phyloP scores from a whole-genome alignment of 169 alveolate genomes.

The Perkinsus marinus region DNA sequence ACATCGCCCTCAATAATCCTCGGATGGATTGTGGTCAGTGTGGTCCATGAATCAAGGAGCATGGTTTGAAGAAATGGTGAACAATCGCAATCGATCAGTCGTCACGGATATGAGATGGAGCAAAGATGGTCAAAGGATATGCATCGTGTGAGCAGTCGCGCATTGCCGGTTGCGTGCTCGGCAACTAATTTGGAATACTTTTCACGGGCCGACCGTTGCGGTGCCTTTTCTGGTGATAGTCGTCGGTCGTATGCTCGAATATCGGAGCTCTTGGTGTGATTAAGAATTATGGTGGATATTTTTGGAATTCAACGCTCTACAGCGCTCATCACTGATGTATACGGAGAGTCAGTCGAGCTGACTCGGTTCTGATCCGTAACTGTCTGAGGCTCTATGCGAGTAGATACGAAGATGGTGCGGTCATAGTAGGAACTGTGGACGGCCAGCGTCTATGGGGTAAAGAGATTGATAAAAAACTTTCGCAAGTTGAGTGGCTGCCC shows the following conservation, averaged over 20 bases:
- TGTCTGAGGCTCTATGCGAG: too few relatives aligned
- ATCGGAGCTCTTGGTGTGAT: too few relatives aligned
- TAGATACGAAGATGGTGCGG: conserved; percentile 74
- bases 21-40: background rate
- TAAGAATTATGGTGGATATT: too few relatives aligned
- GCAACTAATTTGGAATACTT: too few relatives aligned
- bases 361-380: too few relatives aligned
- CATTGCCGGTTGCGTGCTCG: too few relatives aligned
- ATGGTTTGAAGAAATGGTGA: conserved; percentile 72
- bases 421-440: conserved; percentile 75
- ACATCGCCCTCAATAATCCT: background rate
- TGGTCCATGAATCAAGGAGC: background rate
- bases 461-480: conserved; percentile 51
- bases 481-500: conserved; percentile 76
- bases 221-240: too few relatives aligned
- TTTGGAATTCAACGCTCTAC: too few relatives aligned
- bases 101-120: conserved; percentile 76
- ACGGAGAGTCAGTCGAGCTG: too few relatives aligned
- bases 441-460: conserved; percentile 78
- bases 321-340: too few relatives aligned
- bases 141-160: conserved; percentile 33
- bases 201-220: too few relatives aligned
- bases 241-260: too few relatives aligned
- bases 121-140: conserved; percentile 60
- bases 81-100: conserved; percentile 61